A percentile compares a stretch with the other conserved stretches of the same genome.
Evolutionary conservation across 2,329 filamentous ascomycete species (phyloP).

Genomic region (Fusarium coicis): DNA sequence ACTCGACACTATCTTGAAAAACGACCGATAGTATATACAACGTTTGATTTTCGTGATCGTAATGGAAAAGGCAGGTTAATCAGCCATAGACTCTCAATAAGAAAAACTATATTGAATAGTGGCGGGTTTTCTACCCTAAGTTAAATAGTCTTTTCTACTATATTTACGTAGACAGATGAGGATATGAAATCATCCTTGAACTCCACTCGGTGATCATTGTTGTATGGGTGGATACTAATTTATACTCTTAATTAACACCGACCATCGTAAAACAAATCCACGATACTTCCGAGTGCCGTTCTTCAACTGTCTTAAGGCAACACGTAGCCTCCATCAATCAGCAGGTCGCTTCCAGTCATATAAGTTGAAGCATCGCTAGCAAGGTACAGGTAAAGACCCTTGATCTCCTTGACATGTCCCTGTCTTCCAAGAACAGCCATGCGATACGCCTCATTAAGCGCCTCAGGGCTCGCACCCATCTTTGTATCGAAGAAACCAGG

Average conservation of each 20-base stretch:
- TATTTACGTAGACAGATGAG: not conserved
- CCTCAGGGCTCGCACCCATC: slow-evolving; percentile 58
- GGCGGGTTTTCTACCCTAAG: not conserved
- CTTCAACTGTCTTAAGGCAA: not conserved
- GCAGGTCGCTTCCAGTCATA: slow-evolving; percentile 32
- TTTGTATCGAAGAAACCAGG: slow-evolving; percentile 61
- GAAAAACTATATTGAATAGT: not conserved
- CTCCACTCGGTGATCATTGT: not conserved
- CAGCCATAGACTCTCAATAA: not conserved
- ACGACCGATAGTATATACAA: not conserved
- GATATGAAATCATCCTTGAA: not conserved
- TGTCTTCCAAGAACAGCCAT: slow-evolving; percentile 66
- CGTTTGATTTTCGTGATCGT: not conserved
- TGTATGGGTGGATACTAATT: not conserved
- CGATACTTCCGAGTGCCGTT: not conserved
- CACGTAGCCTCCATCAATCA: slow-evolving; percentile 33
- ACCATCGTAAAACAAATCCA: not conserved
- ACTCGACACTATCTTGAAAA: not conserved
- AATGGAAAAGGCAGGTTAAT: not conserved
- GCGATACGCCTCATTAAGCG: slow-evolving; percentile 58
- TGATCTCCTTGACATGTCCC: slow-evolving; percentile 72
- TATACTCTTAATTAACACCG: not conserved
- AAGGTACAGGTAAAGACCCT: slow-evolving; percentile 66
- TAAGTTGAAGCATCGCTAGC: slow-evolving; percentile 57
- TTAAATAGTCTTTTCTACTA: not conserved